Evolutionary conservation across 768 basidiomycete species (phyloP).

Genomic region (Phlegmacium glaucopus): DNA sequence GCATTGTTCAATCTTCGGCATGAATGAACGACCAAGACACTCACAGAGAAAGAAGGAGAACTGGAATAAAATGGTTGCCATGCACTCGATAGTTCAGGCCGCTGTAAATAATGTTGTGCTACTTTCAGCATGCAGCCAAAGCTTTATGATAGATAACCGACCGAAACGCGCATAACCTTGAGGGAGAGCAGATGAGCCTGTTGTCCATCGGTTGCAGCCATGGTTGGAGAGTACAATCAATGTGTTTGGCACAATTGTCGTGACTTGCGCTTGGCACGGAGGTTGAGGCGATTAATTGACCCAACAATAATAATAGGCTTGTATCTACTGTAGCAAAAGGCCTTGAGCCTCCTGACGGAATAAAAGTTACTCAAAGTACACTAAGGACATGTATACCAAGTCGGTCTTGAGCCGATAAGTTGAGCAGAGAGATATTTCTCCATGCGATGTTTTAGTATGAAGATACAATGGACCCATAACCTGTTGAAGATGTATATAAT

Average conservation of each 20-base stretch:
- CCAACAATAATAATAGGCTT: not conserved
- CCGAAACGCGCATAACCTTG: slow-evolving; percentile 87
- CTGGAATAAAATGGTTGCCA: slow-evolving; percentile 90
- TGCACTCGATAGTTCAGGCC: slow-evolving; percentile 50
- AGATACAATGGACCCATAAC: slow-evolving; percentile 12
- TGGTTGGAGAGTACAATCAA: slow-evolving; percentile 9
- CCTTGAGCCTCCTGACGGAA: not conserved
- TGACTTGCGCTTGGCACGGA: too few relatives aligned
- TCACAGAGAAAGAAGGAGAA: slow-evolving; percentile 66
- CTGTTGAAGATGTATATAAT: slow-evolving; percentile 6
- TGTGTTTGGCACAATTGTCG: too few relatives aligned
- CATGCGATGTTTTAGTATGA: slow-evolving; percentile 2
- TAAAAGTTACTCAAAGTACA: not conserved
- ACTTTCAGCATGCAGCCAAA: slow-evolving; percentile 5
- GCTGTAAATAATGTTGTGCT: too few relatives aligned
- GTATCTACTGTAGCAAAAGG: not conserved
- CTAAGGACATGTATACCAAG: not conserved
- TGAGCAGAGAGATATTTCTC: slow-evolving; percentile 1
- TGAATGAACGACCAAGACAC: slow-evolving; percentile 10
- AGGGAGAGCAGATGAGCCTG: slow-evolving; percentile 63
- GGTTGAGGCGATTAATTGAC: too few relatives aligned
- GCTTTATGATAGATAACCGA: slow-evolving; percentile 39
- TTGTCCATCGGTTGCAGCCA: slow-evolving; percentile 45
- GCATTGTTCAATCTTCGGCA: not conserved
- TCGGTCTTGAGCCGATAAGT: slow-evolving; percentile 22